Base-by-base conservation (phyloP, 331 rosid genomes). In the Spiraea crenata region DNA sequence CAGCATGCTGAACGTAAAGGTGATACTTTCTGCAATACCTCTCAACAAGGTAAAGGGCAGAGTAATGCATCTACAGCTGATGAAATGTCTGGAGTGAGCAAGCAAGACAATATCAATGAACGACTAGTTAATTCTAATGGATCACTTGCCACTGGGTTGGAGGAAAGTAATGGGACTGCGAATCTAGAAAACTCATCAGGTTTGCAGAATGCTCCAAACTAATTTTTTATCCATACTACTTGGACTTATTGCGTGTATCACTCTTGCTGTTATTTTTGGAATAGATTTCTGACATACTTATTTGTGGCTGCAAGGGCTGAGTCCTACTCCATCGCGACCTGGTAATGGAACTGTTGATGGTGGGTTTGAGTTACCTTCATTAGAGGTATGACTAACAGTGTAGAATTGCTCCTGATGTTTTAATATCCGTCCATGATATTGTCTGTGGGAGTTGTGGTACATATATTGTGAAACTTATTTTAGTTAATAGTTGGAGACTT, bases 111-210 rank as follows among this genome's bases (percentile, higher is more conserved):
- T 77, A 69, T 81, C 65, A 72, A 72, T 35, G 91, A 90, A 66
- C 76, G 74, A 64, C 57, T 90, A 70, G 86, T 76, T 79, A 80
- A 80, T 76, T 79, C 86, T 66, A 93, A 78, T 78, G 69, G 68
- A 76, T 76, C 82, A 16, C 81, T 77, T 58, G 74, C 92, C 64
- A 72, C 84, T 73, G 86, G 79, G 64, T 71, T 71, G 72, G 96
- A 85, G 76, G 89, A 77, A 77, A 85, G 70, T 77, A 89, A 82
- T 84, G 97, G 90, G 77, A 84, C 80, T 73, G 65, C 83, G 19
- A 82, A 85, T 72, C 69, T 63, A 72, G 93, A 91, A 70, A 82
- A 83, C 65, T 73, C 85, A 74, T 83, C 96, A 83, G 99, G 97
- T 91, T 73, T 75, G 88, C 61, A 40, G 51, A 78, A 78, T 74